Base-by-base conservation (phyloP, 306 rosid species). In the Comarum palustre region DNA sequence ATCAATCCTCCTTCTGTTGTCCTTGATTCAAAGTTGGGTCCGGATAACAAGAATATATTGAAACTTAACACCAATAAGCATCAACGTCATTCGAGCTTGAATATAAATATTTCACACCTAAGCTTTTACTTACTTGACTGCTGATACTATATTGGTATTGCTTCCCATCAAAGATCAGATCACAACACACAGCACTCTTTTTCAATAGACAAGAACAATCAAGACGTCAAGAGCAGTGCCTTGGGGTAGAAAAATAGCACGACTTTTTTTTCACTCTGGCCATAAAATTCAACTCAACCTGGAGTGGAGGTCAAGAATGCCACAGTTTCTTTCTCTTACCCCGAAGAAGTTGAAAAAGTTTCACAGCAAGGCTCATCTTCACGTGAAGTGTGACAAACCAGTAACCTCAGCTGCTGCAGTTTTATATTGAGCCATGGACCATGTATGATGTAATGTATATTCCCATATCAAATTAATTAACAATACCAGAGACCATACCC, bases 311-410 rank as follows among this genome's bases (percentile, higher is more conserved):
- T 58, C 55, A 41, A 58, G 29, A 25, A 25, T 4, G 31, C 19
- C 3, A 58, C n/a, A 24, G 67, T 58, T 41, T 41, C 13, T 17
- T 54, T 4, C 55, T 41, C 55, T 27, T 3, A 5, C 29, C 61
- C 13, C 67, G 13, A 57, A 58, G 3, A 57, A 36, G 42, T 3
- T 19, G 43, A 27, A 46, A 29, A 0, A 0, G n/a, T 29, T 6
- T 72, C 57, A 42, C 76, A 27, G 50, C 45, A 1, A 58, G 52
- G 25, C 43, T 62, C 43, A 34, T 34, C 54, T 63, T 80, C 88
- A 89, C 90, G 90, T 87, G 88, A 87, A 75, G 81, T 73, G 66
- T 70, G 82, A 81, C 78, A 76, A 83, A 75, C 77, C 80, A 78
- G 70, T 46, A 52, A 66, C 75, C 34, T 82, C 86, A 59, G 73